phyloP scores from a whole-genome alignment of 2,329 filamentous ascomycete species.

The Plenodomus lindquistii region DNA sequence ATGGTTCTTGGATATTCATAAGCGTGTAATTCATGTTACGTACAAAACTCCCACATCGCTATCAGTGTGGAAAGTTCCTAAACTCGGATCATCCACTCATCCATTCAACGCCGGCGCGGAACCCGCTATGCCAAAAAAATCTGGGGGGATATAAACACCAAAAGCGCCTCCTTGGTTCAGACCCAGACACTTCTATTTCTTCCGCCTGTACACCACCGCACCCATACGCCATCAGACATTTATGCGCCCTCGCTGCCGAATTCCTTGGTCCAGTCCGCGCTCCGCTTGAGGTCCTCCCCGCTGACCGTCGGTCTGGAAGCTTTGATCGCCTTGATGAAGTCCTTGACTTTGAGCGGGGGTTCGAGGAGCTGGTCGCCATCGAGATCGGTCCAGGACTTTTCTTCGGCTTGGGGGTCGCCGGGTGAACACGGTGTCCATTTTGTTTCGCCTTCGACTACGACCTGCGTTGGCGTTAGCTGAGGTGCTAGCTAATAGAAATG shows the following conservation, averaged over 20 bases:
- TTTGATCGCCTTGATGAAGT: conserved; percentile 92
- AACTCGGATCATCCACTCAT: no score
- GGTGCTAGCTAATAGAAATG: conserved; percentile 1
- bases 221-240: not conserved
- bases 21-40: no score
- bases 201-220: not conserved
- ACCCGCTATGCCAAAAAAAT: no score
- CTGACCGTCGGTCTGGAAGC: conserved; percentile 88
- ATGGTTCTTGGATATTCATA: no score
- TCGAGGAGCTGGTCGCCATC: conserved; percentile 83
- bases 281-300: conserved; percentile 78
- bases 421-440: conserved; percentile 91
- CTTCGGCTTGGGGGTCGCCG: conserved; percentile 79
- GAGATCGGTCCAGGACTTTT: conserved; percentile 93
- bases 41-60: no score
- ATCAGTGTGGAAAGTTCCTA: no score
- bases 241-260: conserved; percentile 88
- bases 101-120: no score
- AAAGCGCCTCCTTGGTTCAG: no score
- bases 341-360: conserved; percentile 82
- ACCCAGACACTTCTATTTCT: not conserved
- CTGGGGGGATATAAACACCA: conserved; percentile 12
- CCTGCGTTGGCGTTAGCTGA: conserved; percentile 51
- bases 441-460: conserved; percentile 66
- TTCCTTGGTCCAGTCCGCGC: conserved; percentile 92